Conservation (phyloP, 148 eudicot genomes). For the Vaccinium myrtillus region DNA sequence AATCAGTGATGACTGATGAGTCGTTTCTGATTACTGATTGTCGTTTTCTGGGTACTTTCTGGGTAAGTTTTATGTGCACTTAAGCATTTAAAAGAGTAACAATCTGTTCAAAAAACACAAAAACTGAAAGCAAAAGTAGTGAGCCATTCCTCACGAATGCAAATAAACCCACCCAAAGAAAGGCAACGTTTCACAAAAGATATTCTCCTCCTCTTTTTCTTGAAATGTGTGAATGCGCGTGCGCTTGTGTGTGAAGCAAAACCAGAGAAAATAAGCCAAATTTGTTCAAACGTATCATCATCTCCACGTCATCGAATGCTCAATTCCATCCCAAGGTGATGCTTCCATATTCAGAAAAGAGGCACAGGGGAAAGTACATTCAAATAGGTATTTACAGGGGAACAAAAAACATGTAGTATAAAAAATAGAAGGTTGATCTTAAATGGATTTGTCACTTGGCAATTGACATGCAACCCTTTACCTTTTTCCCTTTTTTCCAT, state of each 20-base stretch:
- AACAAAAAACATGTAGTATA: neutral
- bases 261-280: neutral
- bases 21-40: too few relatives aligned
- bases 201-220: neutral
- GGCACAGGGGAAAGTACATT: neutral
- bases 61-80: too few relatives aligned
- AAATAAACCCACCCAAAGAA: neutral
- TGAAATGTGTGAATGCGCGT: too few relatives aligned
- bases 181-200: neutral
- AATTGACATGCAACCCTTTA: neutral
- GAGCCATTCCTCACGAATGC: too few relatives aligned
- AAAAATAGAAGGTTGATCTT: neutral
- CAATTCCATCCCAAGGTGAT: neutral
- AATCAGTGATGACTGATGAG: too few relatives aligned
- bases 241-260: neutral
- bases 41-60: too few relatives aligned
- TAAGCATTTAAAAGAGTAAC: too few relatives aligned
- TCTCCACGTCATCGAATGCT: neutral
- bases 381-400: slow-evolving; percentile 3
- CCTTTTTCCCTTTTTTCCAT: neutral
- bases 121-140: too few relatives aligned
- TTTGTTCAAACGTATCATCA: neutral
- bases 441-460: neutral
- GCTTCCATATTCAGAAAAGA: neutral
- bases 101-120: too few relatives aligned